Base-by-base conservation (phyloP, 331 rosid species). In the Acacia concinna region DNA sequence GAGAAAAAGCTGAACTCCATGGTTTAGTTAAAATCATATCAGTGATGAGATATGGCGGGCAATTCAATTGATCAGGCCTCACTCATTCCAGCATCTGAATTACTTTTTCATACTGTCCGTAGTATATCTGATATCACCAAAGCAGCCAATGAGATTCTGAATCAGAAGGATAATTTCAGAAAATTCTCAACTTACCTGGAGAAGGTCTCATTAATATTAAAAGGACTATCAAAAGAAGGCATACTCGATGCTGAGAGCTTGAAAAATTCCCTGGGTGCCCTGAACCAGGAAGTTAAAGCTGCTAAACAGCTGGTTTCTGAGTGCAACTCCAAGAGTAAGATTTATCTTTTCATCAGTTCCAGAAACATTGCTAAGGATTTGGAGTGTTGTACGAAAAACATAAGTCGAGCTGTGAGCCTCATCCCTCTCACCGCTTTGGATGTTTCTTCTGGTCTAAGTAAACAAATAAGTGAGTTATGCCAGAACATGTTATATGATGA, bases 331-430 rank as follows among this genome's bases (percentile, higher is more conserved):
- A 88, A 84, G 79, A 85, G 82, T 54, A 90, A 73, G 84, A n/a
- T 88, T 75, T 85, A 86, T 85, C 89, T 90, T 54, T 59, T 86
- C 49, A 74, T 88, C 73, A 86, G 76, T 79, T 85, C 88, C 63
- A 57, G 83, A 79, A 86, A 76, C 83, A 86, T 90, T n/a, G 83
- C 76, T 13, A 59, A 83, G 71, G 38, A 65, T 18, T 74, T 88
- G 75, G 86, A 90, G 43, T 44, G 81, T 15, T 81, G 87, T 21
- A 51, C 84, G 3, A 82, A 81, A 78, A 89, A 79, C 68, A 90
- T 88, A 52, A 78, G 92, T 23, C 34, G 68, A 20, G 92, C 82
- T 0, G 30, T 85, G 20, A 75, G 83, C 79, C 84, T 85, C 20
- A 71, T 90, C 57, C 82, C 92, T 62, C 23, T 83, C 49, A 75